phyloP scores from a whole-genome alignment of 1,139 yeast genomes.

The Hemisphaericaspora lyxosophila region DNA sequence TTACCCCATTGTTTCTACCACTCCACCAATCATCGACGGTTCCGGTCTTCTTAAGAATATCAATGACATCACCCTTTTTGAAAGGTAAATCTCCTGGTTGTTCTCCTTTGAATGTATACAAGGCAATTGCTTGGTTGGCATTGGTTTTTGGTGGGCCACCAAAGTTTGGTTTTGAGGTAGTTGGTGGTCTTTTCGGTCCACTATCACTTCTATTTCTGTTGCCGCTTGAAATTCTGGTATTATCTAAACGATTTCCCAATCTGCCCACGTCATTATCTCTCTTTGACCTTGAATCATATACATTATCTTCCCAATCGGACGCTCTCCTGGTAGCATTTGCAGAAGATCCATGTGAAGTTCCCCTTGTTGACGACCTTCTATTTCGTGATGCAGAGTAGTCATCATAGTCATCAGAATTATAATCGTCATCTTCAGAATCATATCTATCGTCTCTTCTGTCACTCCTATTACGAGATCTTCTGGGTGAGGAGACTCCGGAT shows the following conservation, averaged over 20 bases:
- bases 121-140: constrained; percentile 83
- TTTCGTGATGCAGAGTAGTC: constrained; percentile 27
- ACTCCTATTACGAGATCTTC: constrained; percentile 28
- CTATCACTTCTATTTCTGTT: constrained; percentile 10
- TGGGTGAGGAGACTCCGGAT: constrained; percentile 29
- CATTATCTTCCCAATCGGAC: constrained; percentile 76
- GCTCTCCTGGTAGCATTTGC: constrained; percentile 11
- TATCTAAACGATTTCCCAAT: constrained; percentile 32
- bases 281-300: constrained; percentile 54
- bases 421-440: constrained; percentile 40
- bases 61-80: constrained; percentile 93
- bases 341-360: constrained; percentile 13
- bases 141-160: constrained; percentile 42
- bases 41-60: constrained; percentile 78
- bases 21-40: constrained; percentile 99
- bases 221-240: constrained; percentile 25
- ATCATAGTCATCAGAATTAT: constrained; percentile 39
- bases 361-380: constrained; percentile 20
- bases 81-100: constrained; percentile 89
- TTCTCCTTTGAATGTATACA: constrained; percentile 86
- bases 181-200: constrained; percentile 41
- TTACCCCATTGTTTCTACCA: constrained; percentile 76
- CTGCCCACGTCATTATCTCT: constrained; percentile 37
- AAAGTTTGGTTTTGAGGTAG: constrained; percentile 54
- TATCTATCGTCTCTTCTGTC: constrained; percentile 29